Evolutionary conservation across 2,329 filamentous ascomycete genomes (phyloP).

Genomic region (Fusarium aywerte): DNA sequence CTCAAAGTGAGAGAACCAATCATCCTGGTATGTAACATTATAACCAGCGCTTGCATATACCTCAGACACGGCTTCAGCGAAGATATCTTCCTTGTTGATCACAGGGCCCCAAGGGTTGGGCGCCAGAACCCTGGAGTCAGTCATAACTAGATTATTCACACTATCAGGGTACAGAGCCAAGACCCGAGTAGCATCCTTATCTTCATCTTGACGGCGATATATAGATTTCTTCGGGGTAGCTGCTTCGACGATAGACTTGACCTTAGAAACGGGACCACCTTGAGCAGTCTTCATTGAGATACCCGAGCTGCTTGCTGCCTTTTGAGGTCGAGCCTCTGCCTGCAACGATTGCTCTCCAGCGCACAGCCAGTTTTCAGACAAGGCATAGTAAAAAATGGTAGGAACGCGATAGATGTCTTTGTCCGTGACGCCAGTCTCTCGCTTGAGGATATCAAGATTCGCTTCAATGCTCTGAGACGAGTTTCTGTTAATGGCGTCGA

Average conservation of each 20-base stretch:
- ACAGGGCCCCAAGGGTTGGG: slow-evolving; percentile 46
- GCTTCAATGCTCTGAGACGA: slow-evolving; percentile 32
- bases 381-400: slow-evolving; percentile 22
- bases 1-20: slow-evolving; percentile 45
- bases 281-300: background rate
- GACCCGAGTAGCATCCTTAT: background rate
- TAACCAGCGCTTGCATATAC: slow-evolving; percentile 39
- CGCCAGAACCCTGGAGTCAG: slow-evolving; percentile 18
- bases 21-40: slow-evolving; percentile 44
- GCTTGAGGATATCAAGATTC: slow-evolving; percentile 40
- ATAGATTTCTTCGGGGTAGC: background rate
- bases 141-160: slow-evolving; percentile 42
- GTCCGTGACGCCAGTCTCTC: slow-evolving; percentile 41
- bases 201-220: background rate
- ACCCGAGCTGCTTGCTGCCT: background rate
- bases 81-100: slow-evolving; percentile 43
- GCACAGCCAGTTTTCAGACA: background rate
- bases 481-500: slow-evolving; percentile 24
- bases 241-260: slow-evolving; percentile 29
- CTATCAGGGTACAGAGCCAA: slow-evolving; percentile 26
- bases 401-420: slow-evolving; percentile 42
- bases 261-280: slow-evolving; percentile 8
- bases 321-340: background rate
- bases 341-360: background rate
- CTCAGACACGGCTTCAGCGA: slow-evolving; percentile 33